These are phyloP conservation scores for Russula foetens DNA, from an alignment of 768 basidiomycete species.

Conservation along the genomic window DNA sequence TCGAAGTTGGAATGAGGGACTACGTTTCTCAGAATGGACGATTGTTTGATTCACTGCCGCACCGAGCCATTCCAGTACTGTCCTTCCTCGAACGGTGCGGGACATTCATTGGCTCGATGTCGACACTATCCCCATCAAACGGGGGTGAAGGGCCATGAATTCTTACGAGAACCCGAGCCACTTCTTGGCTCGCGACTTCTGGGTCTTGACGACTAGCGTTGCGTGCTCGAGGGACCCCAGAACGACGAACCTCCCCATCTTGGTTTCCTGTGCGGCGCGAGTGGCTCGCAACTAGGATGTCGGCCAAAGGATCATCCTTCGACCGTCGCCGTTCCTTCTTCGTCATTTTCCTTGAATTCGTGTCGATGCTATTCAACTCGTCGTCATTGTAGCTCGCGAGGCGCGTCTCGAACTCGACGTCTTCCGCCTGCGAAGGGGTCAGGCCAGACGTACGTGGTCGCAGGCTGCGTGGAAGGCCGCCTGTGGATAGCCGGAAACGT, in stretches of 20 bases:
- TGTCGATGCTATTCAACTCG: slow-evolving; percentile 22
- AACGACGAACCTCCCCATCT: slow-evolving; percentile 35
- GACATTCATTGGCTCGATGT: too few species aligned
- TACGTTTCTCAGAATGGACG: too few species aligned
- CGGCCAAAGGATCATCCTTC: slow-evolving; percentile 78
- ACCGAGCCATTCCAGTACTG: too few species aligned
- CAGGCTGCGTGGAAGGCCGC: slow-evolving; percentile 45
- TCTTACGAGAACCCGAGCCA: too few species aligned
- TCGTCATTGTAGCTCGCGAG: slow-evolving; percentile 55
- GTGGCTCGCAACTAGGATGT: slow-evolving; percentile 65
- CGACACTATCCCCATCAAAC: too few species aligned
- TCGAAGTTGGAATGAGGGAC: too few species aligned
- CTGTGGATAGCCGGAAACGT: too few species aligned
- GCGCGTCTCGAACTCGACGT: slow-evolving; percentile 77
- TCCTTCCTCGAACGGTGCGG: too few species aligned
- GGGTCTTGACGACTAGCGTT: too few species aligned
- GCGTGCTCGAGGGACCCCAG: slow-evolving; percentile 24
- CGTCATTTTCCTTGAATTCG: slow-evolving; percentile 24
- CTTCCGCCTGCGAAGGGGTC: slow-evolving; percentile 68
- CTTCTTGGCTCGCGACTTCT: too few species aligned
- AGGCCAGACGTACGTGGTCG: slow-evolving; percentile 40
- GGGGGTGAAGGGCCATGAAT: too few species aligned
- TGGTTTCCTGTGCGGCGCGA: slow-evolving; percentile 45
- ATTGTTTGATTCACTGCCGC: too few species aligned
- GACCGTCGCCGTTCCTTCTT: slow-evolving; percentile 36